These are phyloP conservation scores for Diaporthe sp. DNA, from an alignment of 2,329 filamentous ascomycete species.

Conservation along the genomic window DNA sequence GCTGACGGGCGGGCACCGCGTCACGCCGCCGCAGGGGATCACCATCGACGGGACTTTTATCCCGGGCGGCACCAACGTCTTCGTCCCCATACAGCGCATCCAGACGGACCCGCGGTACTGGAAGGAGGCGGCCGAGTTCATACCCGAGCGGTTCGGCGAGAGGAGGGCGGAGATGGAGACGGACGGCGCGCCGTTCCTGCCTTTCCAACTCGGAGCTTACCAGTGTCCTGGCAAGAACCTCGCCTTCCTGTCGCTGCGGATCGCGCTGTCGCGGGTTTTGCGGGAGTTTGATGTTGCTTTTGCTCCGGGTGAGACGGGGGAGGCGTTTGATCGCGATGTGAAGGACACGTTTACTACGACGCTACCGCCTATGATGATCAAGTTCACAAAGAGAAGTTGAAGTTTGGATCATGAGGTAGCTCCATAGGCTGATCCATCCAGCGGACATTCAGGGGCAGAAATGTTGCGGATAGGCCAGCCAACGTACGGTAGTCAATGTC, in stretches of 20 bases:
- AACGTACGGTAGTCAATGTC: background rate
- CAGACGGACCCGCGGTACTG: constrained; percentile 44
- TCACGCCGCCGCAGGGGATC: constrained; percentile 45
- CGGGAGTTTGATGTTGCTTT: constrained; percentile 45
- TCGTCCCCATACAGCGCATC: constrained; percentile 39
- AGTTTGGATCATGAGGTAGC: no score
- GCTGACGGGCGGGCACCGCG: constrained; percentile 38
- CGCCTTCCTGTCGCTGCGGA: constrained; percentile 43
- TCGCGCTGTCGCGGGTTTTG: constrained; percentile 41
- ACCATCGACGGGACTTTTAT: constrained; percentile 46
- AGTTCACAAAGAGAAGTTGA: constrained; percentile 39
- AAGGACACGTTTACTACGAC: constrained; percentile 44
- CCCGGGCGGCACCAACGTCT: constrained; percentile 44
- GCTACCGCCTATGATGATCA: constrained; percentile 40
- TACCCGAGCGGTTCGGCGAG: constrained; percentile 46
- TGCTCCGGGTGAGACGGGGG: constrained; percentile 44
- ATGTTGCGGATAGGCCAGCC: background rate
- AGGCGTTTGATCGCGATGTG: constrained; percentile 43
- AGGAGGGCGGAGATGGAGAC: constrained; percentile 44
- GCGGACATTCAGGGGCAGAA: no score
- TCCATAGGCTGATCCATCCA: background rate
- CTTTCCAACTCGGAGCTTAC: constrained; percentile 45
- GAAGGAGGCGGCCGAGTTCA: constrained; percentile 42
- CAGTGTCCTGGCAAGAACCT: constrained; percentile 46
- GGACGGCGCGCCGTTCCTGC: constrained; percentile 44